Conservation (phyloP, 306 rosid species). For the Rosa rugosa region DNA sequence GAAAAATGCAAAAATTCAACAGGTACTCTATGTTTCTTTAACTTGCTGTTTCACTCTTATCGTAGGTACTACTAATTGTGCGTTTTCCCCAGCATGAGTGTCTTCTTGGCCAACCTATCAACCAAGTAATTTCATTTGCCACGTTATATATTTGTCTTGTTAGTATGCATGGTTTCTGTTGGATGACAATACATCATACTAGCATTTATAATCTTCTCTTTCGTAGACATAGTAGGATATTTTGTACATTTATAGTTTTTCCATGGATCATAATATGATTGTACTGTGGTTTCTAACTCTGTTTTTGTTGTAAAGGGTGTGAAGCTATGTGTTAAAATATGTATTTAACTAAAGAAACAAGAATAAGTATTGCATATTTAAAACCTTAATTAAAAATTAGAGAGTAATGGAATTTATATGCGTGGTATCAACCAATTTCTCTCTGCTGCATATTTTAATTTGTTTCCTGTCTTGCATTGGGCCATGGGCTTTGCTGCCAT, state of each 20-base stretch:
- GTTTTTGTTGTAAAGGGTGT: background rate
- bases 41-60: conserved; percentile 10
- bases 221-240: background rate
- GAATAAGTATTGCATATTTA: background rate
- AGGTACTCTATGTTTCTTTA: conserved; percentile 8
- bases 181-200: background rate
- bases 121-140: conserved; percentile 57
- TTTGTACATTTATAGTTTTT: background rate
- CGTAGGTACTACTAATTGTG: conserved; percentile 74
- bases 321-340: background rate
- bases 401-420: background rate
- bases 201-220: background rate
- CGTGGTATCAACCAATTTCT: background rate
- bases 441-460: background rate
- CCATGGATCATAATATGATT: background rate
- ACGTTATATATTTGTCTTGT: background rate
- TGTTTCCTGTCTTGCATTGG: background rate
- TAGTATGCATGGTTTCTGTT: background rate
- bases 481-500: background rate
- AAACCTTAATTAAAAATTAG: background rate
- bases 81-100: conserved; percentile 97
- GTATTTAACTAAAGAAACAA: background rate
- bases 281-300: background rate
- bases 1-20: conserved; percentile 5
- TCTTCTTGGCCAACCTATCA: conserved; percentile 89